Percentiles rank a stretch among this genome's conserved stretches.
phyloP scores from a whole-genome alignment of 164 flowering plant species.

The Chimonanthus praecox region DNA sequence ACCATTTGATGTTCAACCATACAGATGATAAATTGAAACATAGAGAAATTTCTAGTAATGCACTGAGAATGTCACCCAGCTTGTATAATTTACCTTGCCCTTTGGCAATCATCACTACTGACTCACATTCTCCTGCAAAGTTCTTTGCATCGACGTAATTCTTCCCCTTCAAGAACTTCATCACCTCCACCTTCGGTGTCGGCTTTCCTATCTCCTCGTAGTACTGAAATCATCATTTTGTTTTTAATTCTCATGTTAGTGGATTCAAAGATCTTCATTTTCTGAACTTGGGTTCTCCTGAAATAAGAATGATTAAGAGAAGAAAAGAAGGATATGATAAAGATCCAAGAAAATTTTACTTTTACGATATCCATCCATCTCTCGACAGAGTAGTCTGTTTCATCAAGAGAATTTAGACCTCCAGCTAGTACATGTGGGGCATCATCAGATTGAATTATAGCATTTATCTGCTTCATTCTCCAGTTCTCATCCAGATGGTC shows the following conservation, averaged over 20 bases:
- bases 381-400: slow-evolving; percentile 79
- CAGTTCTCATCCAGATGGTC: slow-evolving; percentile 93
- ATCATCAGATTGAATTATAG: slow-evolving; percentile 58
- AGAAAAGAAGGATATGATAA: neutral
- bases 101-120: slow-evolving; percentile 91
- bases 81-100: slow-evolving; percentile 65
- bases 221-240: slow-evolving; percentile 39
- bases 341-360: slow-evolving; percentile 27
- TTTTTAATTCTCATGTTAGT: neutral
- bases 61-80: neutral
- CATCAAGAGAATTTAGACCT: slow-evolving; percentile 84
- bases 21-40: neutral
- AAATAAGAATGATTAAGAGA: neutral
- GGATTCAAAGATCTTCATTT: neutral
- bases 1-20: neutral
- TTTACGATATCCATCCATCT: slow-evolving; percentile 92
- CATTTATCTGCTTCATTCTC: slow-evolving; percentile 91
- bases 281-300: neutral
- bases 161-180: slow-evolving; percentile 64
- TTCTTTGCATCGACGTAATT: slow-evolving; percentile 80
- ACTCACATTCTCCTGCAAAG: slow-evolving; percentile 85
- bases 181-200: slow-evolving; percentile 77
- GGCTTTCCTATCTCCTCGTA: slow-evolving; percentile 96
- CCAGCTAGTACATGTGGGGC: slow-evolving; percentile 83
- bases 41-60: neutral